Conservation (phyloP, 2,329 filamentous ascomycete genomes). For the Penicillium sp. region DNA sequence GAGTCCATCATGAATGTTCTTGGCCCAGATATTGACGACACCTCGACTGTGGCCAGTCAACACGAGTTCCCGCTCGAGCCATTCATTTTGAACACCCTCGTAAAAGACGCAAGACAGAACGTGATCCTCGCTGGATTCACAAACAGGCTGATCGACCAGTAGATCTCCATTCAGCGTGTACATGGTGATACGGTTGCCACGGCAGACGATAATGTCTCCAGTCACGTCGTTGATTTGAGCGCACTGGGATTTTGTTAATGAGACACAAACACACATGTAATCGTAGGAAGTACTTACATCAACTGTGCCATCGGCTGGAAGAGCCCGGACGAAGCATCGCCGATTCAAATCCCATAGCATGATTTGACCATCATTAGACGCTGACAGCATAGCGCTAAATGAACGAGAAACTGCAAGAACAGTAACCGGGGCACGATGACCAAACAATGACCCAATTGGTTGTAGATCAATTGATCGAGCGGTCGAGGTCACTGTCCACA, state of each 20-base stretch:
- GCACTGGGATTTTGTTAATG: slow-evolving; percentile 52
- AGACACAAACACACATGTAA: not conserved
- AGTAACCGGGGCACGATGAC: slow-evolving; percentile 80
- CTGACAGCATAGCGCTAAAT: slow-evolving; percentile 83
- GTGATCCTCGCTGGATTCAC: slow-evolving; percentile 68
- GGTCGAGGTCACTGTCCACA: slow-evolving; percentile 69
- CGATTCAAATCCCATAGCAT: slow-evolving; percentile 95
- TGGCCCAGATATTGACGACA: slow-evolving; percentile 71
- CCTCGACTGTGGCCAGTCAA: slow-evolving; percentile 87
- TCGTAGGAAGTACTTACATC: slow-evolving; percentile 35
- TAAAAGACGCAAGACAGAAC: slow-evolving; percentile 87
- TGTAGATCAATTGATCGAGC: slow-evolving; percentile 75
- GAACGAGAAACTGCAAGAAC: slow-evolving; percentile 81
- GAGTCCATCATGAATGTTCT: slow-evolving; percentile 57
- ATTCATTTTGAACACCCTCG: slow-evolving; percentile 86
- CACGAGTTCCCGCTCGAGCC: slow-evolving; percentile 80
- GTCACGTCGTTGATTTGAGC: slow-evolving; percentile 86
- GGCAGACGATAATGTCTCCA: slow-evolving; percentile 84
- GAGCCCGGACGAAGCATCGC: slow-evolving; percentile 76
- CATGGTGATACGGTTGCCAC: slow-evolving; percentile 69
- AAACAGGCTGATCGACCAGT: slow-evolving; percentile 79
- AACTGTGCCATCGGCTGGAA: slow-evolving; percentile 58
- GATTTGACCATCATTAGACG: slow-evolving; percentile 76
- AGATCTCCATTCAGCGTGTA: slow-evolving; percentile 87
- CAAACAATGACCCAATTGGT: slow-evolving; percentile 79